These are phyloP conservation scores for Dicorynia guianensis DNA, from an alignment of 306 rosid genomes.

Conservation along the genomic window DNA sequence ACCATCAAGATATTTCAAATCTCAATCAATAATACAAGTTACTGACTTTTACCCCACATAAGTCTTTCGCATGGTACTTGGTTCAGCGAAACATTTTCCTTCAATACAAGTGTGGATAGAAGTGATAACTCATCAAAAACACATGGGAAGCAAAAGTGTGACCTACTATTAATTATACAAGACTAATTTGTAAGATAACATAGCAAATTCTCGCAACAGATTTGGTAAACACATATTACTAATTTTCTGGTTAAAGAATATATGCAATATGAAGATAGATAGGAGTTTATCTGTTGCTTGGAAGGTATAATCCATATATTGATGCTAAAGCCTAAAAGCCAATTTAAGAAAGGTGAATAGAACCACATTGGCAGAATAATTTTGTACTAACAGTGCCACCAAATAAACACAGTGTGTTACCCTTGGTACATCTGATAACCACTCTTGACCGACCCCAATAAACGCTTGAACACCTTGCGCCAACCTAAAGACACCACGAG, in stretches of 20 bases:
- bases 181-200: background rate
- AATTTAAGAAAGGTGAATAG: no score
- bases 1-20: slow-evolving; percentile 19
- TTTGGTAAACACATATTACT: background rate
- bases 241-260: no score
- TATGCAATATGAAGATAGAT: background rate
- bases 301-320: background rate
- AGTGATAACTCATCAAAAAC: background rate
- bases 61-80: slow-evolving; percentile 1
- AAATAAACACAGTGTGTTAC: slow-evolving; percentile 39
- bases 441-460: slow-evolving; percentile 89
- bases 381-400: no score
- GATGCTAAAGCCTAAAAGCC: no score
- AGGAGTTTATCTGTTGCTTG: background rate
- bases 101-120: background rate
- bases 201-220: background rate
- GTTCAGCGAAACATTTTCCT: background rate
- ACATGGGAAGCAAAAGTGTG: background rate
- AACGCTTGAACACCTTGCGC: slow-evolving; percentile 93
- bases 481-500: slow-evolving; percentile 82
- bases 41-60: background rate
- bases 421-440: slow-evolving; percentile 81
- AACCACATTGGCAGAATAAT: background rate
- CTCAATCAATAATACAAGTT: slow-evolving; percentile 14
- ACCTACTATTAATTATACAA: background rate